Evolutionary conservation across 140 eudicot species (phyloP), one percentile per base, ranked within the genome.

Genomic region (Cichorium intybus): DNA sequence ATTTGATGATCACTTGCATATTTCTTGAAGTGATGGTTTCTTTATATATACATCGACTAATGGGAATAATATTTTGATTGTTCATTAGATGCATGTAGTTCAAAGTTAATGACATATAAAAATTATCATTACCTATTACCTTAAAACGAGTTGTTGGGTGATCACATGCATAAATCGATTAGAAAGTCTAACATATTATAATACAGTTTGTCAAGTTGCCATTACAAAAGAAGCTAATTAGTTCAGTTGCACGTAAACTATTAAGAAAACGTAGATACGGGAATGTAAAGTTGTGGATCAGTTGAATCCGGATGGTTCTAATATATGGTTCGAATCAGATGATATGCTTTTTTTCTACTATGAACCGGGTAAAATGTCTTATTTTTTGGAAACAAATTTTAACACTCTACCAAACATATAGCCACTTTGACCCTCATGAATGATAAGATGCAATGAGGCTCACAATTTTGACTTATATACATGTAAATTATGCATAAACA

Each of bases 151-250:
- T 6, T 18, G 50, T 43, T 17, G 8, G 18, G 17, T 48, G 24
- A 64, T 50, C 71, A 64, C 71, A 64, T 64, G 71, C 71, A 64
- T 64, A 51, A 29, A 41, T n/a, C n/a, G 33, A 64, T 64, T 18
- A 3, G 12, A 29, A 64, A 64, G 57, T 47, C 57, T 28, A 46
- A 47, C 20, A 63, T 63, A 12, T 7, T n/a, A 49, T 20, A 28
- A n/a, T n/a, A n/a, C n/a, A n/a, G n/a, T n/a, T n/a, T n/a, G n/a
- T n/a, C 71, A 64, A 64, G 20, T 50, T 64, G 70, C 17, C 29
- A 49, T 64, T 47, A 64, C 24, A 24, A 24, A 62, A 23, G n/a
- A 29, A 31, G 2, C 18, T 11, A 3, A 45, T 23, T 23, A 22
- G 7, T 18, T 64, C 8, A 49, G 17, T 49, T 64, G 33, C 33